These are phyloP conservation scores for Marasmius fiardii DNA, from an alignment of 1,284 basidiomycete species.

Conservation along the genomic window DNA sequence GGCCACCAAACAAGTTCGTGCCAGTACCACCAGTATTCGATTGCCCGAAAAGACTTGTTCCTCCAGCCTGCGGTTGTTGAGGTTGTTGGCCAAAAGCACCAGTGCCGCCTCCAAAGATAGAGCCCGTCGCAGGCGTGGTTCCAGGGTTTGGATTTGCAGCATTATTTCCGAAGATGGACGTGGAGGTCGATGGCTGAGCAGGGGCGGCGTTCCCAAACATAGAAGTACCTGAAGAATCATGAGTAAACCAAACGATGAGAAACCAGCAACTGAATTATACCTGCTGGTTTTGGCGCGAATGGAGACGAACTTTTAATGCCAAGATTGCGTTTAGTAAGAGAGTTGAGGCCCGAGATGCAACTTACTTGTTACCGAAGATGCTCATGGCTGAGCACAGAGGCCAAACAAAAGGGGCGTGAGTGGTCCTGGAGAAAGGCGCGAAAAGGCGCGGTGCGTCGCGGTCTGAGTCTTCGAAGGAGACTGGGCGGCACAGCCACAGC, in stretches of 20 bases:
- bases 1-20: slow-evolving; percentile 13
- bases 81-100: slow-evolving; percentile 25
- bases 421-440: no score
- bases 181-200: not conserved
- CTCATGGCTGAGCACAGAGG: no score
- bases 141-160: slow-evolving; percentile 3
- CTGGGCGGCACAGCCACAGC: no score
- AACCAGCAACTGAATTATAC: not conserved
- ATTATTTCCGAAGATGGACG: slow-evolving; percentile 28
- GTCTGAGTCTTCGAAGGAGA: no score
- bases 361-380: no score
- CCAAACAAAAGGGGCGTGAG: no score
- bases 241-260: not conserved
- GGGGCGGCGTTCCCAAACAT: slow-evolving; percentile 11
- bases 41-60: slow-evolving; percentile 27
- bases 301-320: not conserved
- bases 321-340: not conserved
- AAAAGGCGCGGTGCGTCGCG: no score
- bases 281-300: not conserved
- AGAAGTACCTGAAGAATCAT: slow-evolving; percentile 19
- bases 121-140: slow-evolving; percentile 6
- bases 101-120: slow-evolving; percentile 5
- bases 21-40: slow-evolving; percentile 9
- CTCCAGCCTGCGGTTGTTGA: slow-evolving; percentile 16
- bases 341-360: no score